Evolutionary conservation across 2,329 filamentous ascomycete species (phyloP), one percentile per base, ranked within the genome.

Genomic region (Fusarium bulbicola): DNA sequence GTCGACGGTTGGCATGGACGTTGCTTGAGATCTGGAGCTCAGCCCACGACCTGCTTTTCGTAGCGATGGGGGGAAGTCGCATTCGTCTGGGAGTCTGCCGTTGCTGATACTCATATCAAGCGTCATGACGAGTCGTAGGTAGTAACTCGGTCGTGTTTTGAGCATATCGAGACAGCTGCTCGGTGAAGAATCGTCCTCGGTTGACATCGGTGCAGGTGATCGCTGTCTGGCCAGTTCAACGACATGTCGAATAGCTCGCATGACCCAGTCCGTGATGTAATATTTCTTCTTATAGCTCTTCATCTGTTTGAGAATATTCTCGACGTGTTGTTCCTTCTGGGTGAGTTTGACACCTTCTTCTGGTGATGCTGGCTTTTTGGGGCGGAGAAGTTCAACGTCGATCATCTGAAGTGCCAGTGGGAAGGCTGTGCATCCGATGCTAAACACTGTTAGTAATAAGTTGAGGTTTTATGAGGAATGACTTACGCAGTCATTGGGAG

Each of bases 401-500:
- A 77, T 74, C 46, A 77, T 73, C 10, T 77, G 76, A 0, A 77
- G 69, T 0, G 73, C 76, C 1, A 77, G 32, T 1, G 76, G 76
- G 2, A 77, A 73, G 0, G 76, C 76, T 0, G 76, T 77, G 26
- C 76, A 77, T 5, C 76, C 76, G 24, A 77, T 76, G 0, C 76
- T 77, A 0, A 2, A 1, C 3, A 3, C 0, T 15, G 42, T 75
- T 30, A 73, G 64, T 13, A 6, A 11, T 8, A 5, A 4, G 3
- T 2, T 14, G 10, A 8, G 11, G 16, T 0, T 20, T 11, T 12
- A 0, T 11, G 16, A 7, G 9, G 15, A 1, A 12, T 4, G 15
- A 66, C 74, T 30, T 62, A 77, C 76, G 76, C 76, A 47, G 74
- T 77, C 76, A 77, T 77, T 3, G 76, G 76, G 1, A 77, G 39